Conservation (phyloP, 371 early-diverging fungal species). For the Saksenaea oblongispora region DNA sequence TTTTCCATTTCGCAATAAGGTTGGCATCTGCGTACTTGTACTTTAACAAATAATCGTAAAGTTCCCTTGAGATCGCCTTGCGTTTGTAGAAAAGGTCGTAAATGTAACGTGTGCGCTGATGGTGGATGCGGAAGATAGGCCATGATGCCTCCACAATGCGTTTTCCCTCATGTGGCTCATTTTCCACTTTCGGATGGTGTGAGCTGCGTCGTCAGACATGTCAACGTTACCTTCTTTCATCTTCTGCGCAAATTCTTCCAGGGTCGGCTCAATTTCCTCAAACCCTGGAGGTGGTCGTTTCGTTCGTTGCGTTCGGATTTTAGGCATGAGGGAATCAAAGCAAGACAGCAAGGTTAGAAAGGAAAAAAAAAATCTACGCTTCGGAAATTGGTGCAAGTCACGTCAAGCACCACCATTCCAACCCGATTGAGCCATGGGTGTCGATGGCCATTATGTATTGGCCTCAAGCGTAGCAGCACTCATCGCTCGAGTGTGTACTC, state of each 20-base stretch:
- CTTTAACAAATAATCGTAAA: slow-evolving; percentile 92
- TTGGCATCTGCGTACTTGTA: slow-evolving; percentile 92
- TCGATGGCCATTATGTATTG: slow-evolving; percentile 47
- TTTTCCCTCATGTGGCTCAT: slow-evolving; percentile 93
- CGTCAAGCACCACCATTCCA: not conserved
- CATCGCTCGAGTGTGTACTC: slow-evolving; percentile 61
- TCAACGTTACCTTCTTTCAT: slow-evolving; percentile 98
- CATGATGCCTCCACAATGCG: slow-evolving; percentile 92
- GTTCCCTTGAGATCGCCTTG: slow-evolving; percentile 87
- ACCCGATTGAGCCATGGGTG: not conserved
- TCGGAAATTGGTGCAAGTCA: not conserved
- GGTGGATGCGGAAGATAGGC: slow-evolving; percentile 97
- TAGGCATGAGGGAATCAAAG: slow-evolving; percentile 64
- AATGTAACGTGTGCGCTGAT: slow-evolving; percentile 95
- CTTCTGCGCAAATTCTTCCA: slow-evolving; percentile 88
- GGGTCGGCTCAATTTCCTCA: slow-evolving; percentile 93
- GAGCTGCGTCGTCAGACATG: too few relatives aligned
- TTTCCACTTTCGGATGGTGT: slow-evolving; percentile 75
- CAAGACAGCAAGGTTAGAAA: not conserved
- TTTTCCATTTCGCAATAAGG: slow-evolving; percentile 98
- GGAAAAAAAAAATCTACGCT: not conserved
- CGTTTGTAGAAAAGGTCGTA: slow-evolving; percentile 95
- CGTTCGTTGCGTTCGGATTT: slow-evolving; percentile 72
- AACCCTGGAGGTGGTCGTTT: slow-evolving; percentile 94
- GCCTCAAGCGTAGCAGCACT: slow-evolving; percentile 63